Evolutionary conservation across 1,284 basidiomycete species (phyloP).

Genomic region (Neonothopanus nambi): DNA sequence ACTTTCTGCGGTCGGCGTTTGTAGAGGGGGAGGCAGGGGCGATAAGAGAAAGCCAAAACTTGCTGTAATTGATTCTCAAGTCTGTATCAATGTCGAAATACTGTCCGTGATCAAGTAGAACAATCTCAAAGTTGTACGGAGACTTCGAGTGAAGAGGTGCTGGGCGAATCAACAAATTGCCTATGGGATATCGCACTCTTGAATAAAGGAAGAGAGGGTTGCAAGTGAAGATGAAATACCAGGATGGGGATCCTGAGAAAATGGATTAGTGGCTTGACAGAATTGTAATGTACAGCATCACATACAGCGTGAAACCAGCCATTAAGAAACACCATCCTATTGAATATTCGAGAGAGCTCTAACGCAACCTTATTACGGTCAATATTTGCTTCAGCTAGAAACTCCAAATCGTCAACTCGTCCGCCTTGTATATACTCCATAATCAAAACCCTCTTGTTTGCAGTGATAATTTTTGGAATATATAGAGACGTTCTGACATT

Average conservation of each 20-base stretch:
- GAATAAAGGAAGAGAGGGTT: conserved; percentile 9
- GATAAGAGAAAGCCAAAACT: conserved; percentile 87
- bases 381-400: conserved; percentile 82
- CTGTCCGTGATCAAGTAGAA: conserved; percentile 87
- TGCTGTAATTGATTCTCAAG: conserved; percentile 78
- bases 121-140: conserved; percentile 93
- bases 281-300: conserved; percentile 11
- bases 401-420: conserved; percentile 87
- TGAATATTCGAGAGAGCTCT: conserved; percentile 89
- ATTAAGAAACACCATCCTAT: conserved; percentile 95
- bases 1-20: conserved; percentile 72
- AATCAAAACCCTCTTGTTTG: conserved; percentile 84
- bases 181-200: conserved; percentile 36
- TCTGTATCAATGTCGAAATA: conserved; percentile 88
- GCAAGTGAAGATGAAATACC: conserved; percentile 36
- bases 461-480: conserved; percentile 86
- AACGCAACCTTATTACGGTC: conserved; percentile 93
- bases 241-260: conserved; percentile 62
- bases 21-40: conserved; percentile 66
- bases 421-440: conserved; percentile 95
- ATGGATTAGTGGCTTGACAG: neutral
- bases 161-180: conserved; percentile 90
- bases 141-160: conserved; percentile 64
- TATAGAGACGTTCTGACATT: conserved; percentile 81
- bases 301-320: conserved; percentile 87